Evolutionary conservation across 108 stramenopile species (phyloP).

Genomic region (Nitzschia sp.): DNA sequence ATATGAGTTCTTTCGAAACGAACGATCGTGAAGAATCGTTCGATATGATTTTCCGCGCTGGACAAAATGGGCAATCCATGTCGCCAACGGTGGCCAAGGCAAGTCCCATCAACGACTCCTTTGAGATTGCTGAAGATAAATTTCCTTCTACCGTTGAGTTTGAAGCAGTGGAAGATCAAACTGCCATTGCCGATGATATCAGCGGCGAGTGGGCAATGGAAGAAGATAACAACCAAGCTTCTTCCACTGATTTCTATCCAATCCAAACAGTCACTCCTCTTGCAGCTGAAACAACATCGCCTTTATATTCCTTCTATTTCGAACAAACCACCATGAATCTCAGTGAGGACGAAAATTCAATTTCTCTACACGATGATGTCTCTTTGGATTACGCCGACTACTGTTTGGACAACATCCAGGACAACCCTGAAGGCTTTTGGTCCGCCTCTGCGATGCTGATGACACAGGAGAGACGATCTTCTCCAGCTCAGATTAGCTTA

Average conservation of each 20-base stretch:
- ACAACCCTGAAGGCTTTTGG: constrained; percentile 15
- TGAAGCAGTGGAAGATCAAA: background rate
- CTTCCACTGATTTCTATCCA: background rate
- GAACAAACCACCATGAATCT: constrained; percentile 3
- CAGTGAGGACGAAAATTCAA: constrained; percentile 1
- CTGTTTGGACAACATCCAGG: constrained; percentile 2
- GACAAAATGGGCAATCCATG: background rate
- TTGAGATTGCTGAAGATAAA: background rate
- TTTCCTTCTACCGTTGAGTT: constrained; percentile 1
- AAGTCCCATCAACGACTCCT: background rate
- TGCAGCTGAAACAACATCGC: constrained; percentile 1
- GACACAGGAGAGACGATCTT: constrained; percentile 2
- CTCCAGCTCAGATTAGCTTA: constrained; percentile 8
- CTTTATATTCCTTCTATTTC: constrained; percentile 26
- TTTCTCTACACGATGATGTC: constrained; percentile 14
- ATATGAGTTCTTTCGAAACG: constrained; percentile 3
- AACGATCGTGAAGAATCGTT: background rate
- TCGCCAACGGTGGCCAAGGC: background rate
- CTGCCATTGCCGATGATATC: constrained; percentile 6
- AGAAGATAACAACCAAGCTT: constrained; percentile 6
- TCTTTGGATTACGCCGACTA: constrained; percentile 13
- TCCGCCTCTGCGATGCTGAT: background rate
- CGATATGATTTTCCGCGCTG: background rate
- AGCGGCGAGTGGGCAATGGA: constrained; percentile 26
- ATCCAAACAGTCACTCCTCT: constrained; percentile 10